phyloP scores from a whole-genome alignment of 192 early-diverging fungal species.

The Thamnidium elegans region DNA sequence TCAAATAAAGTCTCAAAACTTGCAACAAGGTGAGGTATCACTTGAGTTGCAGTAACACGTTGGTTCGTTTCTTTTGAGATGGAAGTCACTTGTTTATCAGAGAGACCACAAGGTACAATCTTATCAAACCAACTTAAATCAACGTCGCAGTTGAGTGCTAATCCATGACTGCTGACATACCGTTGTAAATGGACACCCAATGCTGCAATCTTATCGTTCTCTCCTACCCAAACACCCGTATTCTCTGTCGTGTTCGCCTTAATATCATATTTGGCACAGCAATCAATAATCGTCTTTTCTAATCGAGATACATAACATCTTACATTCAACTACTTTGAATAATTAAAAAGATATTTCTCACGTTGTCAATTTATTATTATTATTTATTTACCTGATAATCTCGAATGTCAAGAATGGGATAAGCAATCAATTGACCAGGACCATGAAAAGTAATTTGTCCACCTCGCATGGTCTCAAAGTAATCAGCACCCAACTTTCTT shows the following conservation, averaged over 20 bases:
- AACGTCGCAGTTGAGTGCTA: slow-evolving; percentile 91
- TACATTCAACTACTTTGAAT: slow-evolving; percentile 51
- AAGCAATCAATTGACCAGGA: slow-evolving; percentile 93
- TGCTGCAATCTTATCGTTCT: slow-evolving; percentile 87
- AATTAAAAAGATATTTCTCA: background rate
- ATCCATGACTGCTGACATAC: slow-evolving; percentile 89
- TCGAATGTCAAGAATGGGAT: slow-evolving; percentile 83
- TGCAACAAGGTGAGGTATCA: slow-evolving; percentile 47
- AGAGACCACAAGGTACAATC: slow-evolving; percentile 88
- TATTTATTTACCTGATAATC: slow-evolving; percentile 55
- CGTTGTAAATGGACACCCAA: slow-evolving; percentile 84
- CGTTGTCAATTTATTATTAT: background rate
- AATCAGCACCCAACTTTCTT: slow-evolving; percentile 65
- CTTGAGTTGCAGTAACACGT: slow-evolving; percentile 38
- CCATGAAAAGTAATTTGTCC: slow-evolving; percentile 97
- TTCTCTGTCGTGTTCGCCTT: slow-evolving; percentile 63
- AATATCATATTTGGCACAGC: slow-evolving; percentile 65
- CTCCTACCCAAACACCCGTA: slow-evolving; percentile 91
- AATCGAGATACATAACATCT: slow-evolving; percentile 76
- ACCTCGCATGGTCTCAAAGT: slow-evolving; percentile 75
- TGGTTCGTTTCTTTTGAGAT: slow-evolving; percentile 48
- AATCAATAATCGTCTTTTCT: slow-evolving; percentile 74
- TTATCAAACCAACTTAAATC: slow-evolving; percentile 87
- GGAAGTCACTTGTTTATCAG: slow-evolving; percentile 76
- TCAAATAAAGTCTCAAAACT: slow-evolving; percentile 22